Evolutionary conservation across 495 filamentous ascomycete genomes (phyloP), one percentile per base, ranked within the genome.

Genomic region (Hypomontagnella submonticulosa): DNA sequence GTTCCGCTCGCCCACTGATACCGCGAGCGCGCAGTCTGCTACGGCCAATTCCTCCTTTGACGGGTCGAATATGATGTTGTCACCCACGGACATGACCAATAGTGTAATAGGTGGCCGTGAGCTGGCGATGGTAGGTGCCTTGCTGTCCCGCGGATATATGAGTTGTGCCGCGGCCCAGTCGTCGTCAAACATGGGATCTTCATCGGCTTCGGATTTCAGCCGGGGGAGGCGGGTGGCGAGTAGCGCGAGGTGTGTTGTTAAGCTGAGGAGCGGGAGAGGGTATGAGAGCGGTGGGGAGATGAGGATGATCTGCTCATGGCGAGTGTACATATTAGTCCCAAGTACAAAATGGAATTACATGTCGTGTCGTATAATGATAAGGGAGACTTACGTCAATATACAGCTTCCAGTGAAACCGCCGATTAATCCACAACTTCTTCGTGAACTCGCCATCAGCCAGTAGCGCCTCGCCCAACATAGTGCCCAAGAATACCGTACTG

Each of bases 161-260:
- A 88, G 86, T 37, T 86, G 75, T 1, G 92, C 85, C 33, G 88
- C 90, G 34, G 88, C 90, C 96, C 96, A 99, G 77, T 99, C 95
- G 79, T 99, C 96, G 81, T 97, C 89, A 81, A 99, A 98, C 69
- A 97, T 87, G 1, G 96, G 96, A 70, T 99, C 96, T 78, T 99
- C 95, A 73, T 96, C 93, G 53, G 83, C 82, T 70, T 92, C 87
- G 18, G 92, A 96, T 72, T 91, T 90, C 18, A 96, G 80, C 30
- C 88, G 84, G 13, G 95, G 95, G 2, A 98, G 85, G 56, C 90
- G 89, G 5, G 94, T 92, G 38, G 89, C 86, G 47, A 97, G 88
- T 27, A 99, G 90, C n/a, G 95, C 95, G 60, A 99, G 90, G 76
- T 98, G 92, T 2, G 92, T 96, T 1, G 95, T 96, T 33, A 98